Evolutionary conservation across 148 eudicot species (phyloP).

Genomic region (Rhododendron ovatum): DNA sequence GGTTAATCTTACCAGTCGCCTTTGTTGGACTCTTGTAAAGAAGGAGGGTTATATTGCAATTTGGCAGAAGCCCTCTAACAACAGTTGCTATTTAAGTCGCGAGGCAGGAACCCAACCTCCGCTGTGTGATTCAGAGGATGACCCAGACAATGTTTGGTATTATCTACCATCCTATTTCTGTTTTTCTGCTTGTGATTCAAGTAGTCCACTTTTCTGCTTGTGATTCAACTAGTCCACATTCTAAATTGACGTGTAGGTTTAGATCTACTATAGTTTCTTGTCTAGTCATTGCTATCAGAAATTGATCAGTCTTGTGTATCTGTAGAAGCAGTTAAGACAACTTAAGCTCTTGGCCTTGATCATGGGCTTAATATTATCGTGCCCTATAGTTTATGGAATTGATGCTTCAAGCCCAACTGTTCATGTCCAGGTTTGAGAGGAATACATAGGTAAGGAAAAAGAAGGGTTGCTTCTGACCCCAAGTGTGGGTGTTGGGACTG

Average conservation of each 20-base stretch:
- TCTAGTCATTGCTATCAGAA: background rate
- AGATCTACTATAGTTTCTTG: background rate
- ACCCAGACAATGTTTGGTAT: slow-evolving; percentile 92
- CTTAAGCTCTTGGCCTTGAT: background rate
- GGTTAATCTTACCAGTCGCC: slow-evolving; percentile 76
- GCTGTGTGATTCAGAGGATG: slow-evolving; percentile 71
- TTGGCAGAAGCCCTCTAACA: slow-evolving; percentile 95
- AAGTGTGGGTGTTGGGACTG: background rate
- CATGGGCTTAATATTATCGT: background rate
- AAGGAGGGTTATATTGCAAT: slow-evolving; percentile 95
- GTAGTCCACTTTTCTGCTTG: background rate
- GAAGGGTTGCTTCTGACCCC: background rate
- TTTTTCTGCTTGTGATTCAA: background rate
- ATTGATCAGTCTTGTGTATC: background rate
- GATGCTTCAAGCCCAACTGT: background rate
- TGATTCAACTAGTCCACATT: background rate
- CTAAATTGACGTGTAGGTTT: background rate
- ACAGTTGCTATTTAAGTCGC: slow-evolving; percentile 79
- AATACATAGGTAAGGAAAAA: background rate
- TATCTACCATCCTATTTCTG: slow-evolving; percentile 4
- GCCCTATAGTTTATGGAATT: background rate
- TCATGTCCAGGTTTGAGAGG: background rate
- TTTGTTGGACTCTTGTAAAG: slow-evolving; percentile 94
- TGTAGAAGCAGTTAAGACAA: background rate
- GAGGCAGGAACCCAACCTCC: slow-evolving; percentile 66